Base-by-base conservation (phyloP, 768 basidiomycete species). In the Rickenella mellea region DNA sequence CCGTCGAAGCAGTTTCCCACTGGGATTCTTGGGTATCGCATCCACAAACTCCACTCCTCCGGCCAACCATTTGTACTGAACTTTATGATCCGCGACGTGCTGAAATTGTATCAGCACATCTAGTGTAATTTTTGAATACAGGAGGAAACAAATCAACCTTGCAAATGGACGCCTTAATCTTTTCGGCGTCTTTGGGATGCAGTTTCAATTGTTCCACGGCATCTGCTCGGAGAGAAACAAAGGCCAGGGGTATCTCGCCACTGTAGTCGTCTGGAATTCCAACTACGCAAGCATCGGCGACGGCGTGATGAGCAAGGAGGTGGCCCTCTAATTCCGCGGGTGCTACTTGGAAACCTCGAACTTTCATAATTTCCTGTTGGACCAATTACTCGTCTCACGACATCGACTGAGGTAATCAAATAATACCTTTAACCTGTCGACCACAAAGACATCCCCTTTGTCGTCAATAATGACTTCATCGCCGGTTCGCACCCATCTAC, bases 241-340 rank as follows among this genome's bases (percentile, higher is more conserved):
- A 85, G 4, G 82, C 84, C 52, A 83, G 53, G 0, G 83, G 83
- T 5, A 82, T 60, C 54, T 86, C 83, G 12, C 83, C 83, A 45
- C 74, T 77, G 45, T 74, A 84, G 6, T 83, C 81, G 51, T 86
- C 77, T 6, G 73, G 74, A 25, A 80, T 52, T 1, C 78, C 74
- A 14, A 85, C 73, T 2, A 85, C 80, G 48, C 82, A 82, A 2
- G 66, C 66, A 31, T 80, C 73, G 4, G 66, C 64, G 19, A 83
- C 72, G 49, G 80, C 79, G 1, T 69, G 58, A 48, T 83, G 76
- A 32, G 64, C 69, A 20, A 81, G 55, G n/a, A 81, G 51, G 45
- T 78, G 78, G 15, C 73, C 82, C 51, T 83, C 82, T 7, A 83
- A 63, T 48, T 83, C 81, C 3, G 83, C 80, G 2, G 82, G 83